These are phyloP conservation scores for Penstemon eatonii DNA, from an alignment of 257 asterid genomes.

Conservation along the genomic window DNA sequence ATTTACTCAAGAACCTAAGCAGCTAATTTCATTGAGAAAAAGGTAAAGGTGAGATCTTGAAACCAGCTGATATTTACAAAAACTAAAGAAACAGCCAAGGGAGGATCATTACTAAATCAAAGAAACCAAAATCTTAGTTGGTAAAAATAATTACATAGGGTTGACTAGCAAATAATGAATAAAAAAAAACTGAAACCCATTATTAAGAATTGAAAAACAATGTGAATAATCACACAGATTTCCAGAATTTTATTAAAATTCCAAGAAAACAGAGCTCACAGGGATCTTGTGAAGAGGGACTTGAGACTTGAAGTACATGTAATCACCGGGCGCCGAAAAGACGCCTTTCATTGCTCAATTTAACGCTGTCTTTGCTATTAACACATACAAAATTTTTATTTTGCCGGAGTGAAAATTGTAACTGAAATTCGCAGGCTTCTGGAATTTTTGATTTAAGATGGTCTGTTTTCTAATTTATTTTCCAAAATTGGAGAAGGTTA, in stretches of 20 bases:
- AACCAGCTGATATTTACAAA: constrained; percentile 10
- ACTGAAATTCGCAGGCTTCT: constrained; percentile 21
- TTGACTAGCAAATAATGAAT: neutral
- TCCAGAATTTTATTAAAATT: constrained; percentile 1
- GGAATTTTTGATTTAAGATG: constrained; percentile 7
- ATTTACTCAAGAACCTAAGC: constrained; percentile 9
- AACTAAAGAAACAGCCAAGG: neutral
- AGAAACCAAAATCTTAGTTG: constrained; percentile 16
- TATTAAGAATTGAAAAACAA: constrained; percentile 12
- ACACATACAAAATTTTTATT: no score
- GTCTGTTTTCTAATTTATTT: neutral
- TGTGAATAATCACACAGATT: neutral
- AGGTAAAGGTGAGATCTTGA: constrained; percentile 9
- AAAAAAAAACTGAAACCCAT: constrained; percentile 25
- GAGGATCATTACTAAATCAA: constrained; percentile 12
- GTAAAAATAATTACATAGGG: neutral
- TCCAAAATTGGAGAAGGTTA: neutral
- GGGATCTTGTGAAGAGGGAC: constrained; percentile 99
- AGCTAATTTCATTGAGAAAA: neutral
- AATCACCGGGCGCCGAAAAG: constrained; percentile 97
- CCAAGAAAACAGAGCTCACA: constrained; percentile 44
- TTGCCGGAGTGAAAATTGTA: neutral
- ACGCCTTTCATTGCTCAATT: constrained; percentile 72
- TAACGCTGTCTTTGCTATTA: no score
- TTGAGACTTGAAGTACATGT: constrained; percentile 95